phyloP scores from a whole-genome alignment of 2,329 filamentous ascomycete genomes.

The Penicillium sclerotiorum region DNA sequence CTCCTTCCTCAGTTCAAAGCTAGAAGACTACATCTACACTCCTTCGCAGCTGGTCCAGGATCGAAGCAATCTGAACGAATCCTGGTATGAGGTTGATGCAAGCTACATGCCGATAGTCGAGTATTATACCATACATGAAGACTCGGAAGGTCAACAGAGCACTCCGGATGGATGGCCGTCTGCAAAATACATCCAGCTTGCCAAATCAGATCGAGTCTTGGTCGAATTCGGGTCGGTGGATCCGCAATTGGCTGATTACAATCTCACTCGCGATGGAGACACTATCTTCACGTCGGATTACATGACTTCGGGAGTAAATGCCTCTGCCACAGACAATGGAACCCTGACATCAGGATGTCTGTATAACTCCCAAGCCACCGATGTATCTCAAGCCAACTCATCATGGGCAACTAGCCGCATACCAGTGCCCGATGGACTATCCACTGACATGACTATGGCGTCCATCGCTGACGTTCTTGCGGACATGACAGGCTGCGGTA shows the following conservation, averaged over 20 bases:
- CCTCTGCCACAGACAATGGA: slow-evolving; percentile 43
- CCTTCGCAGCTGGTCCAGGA: slow-evolving; percentile 54
- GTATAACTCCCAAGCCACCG: slow-evolving; percentile 46
- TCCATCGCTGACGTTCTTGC: slow-evolving; percentile 38
- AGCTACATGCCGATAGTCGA: slow-evolving; percentile 51
- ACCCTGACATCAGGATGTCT: slow-evolving; percentile 57
- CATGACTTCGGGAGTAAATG: slow-evolving; percentile 41
- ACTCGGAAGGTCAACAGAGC: slow-evolving; percentile 40
- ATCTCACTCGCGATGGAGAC: slow-evolving; percentile 54
- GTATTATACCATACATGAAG: slow-evolving; percentile 54
- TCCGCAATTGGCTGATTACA: slow-evolving; percentile 59
- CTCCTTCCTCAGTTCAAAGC: slow-evolving; percentile 49
- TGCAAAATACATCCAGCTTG: slow-evolving; percentile 60
- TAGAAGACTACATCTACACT: slow-evolving; percentile 58
- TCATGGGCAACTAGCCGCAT: slow-evolving; percentile 54
- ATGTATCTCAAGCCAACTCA: slow-evolving; percentile 51
- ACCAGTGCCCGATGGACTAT: slow-evolving; percentile 29
- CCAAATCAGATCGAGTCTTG: slow-evolving; percentile 56
- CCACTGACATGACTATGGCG: slow-evolving; percentile 28
- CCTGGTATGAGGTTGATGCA: slow-evolving; percentile 56
- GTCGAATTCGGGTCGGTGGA: slow-evolving; percentile 60
- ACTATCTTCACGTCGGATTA: slow-evolving; percentile 56
- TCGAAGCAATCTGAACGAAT: slow-evolving; percentile 58
- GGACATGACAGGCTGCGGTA: slow-evolving; percentile 58
- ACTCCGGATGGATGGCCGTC: slow-evolving; percentile 67